These are phyloP conservation scores for Candida ascalaphidarum DNA, from an alignment of 805 yeast genomes.

Conservation along the genomic window DNA sequence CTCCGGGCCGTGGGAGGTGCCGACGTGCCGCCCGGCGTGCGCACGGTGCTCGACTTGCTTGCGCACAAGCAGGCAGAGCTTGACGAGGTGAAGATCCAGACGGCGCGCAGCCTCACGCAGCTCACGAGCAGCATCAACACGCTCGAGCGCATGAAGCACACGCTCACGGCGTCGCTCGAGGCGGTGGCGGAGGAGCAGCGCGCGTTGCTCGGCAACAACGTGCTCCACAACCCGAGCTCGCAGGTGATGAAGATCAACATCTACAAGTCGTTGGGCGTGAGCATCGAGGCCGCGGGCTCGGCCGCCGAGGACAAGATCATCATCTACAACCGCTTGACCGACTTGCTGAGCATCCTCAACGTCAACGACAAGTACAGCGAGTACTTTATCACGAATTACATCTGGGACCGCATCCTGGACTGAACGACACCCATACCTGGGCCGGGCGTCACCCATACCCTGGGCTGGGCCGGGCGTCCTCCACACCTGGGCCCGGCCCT, in stretches of 20 bases:
- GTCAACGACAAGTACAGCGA: constrained; percentile 51
- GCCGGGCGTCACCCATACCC: background rate
- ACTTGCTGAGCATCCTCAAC: constrained; percentile 41
- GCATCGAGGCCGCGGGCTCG: constrained; percentile 24
- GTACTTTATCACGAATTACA: constrained; percentile 62
- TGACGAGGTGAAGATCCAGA: constrained; percentile 39
- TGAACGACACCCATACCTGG: background rate
- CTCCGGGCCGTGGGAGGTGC: constrained; percentile 8
- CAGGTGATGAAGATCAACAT: constrained; percentile 47
- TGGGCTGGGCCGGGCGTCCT: background rate
- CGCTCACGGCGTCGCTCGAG: constrained; percentile 16
- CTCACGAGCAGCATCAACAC: constrained; percentile 34
- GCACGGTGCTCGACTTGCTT: constrained; percentile 18
- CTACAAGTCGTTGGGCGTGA: constrained; percentile 53
- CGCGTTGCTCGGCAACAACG: constrained; percentile 21
- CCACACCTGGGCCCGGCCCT: background rate
- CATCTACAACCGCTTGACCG: constrained; percentile 39
- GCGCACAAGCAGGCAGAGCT: constrained; percentile 19
- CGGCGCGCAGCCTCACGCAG: constrained; percentile 46
- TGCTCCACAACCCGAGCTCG: constrained; percentile 31
- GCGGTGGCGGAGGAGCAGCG: constrained; percentile 8
- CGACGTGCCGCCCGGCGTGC: constrained; percentile 13
- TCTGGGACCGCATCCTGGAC: constrained; percentile 72
- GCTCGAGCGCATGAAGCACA: constrained; percentile 23
- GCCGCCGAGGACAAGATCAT: constrained; percentile 31